Percentiles rank a stretch among this genome's conserved stretches.
Conservation (phyloP, 2,329 filamentous ascomycete genomes). For the Paecilomyces formosus region DNA sequence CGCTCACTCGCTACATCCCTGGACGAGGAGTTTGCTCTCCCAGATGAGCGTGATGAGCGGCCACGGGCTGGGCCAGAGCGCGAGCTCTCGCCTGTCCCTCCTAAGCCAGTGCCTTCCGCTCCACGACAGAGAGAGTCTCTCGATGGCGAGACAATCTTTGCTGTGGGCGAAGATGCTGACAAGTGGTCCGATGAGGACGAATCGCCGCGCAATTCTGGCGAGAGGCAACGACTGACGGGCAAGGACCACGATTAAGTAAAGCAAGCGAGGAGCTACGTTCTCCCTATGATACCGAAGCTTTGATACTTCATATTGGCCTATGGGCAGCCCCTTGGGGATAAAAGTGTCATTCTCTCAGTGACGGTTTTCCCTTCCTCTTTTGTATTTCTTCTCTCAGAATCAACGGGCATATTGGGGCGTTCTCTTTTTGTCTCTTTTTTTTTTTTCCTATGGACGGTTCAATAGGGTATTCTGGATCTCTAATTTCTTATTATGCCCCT, state of each 20-base stretch:
- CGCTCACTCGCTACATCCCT: constrained; percentile 75
- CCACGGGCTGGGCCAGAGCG: constrained; percentile 20
- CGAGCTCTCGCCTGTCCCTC: constrained; percentile 32
- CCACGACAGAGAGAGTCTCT: constrained; percentile 52
- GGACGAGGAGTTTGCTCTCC: constrained; percentile 53
- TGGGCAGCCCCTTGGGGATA: neutral
- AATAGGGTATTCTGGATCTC: neutral
- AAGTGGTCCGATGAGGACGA: constrained; percentile 71
- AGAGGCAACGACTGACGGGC: constrained; percentile 44
- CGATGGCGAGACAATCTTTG: constrained; percentile 93
- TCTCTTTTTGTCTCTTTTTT: constrained; percentile 5
- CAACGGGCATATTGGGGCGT: constrained; percentile 18
- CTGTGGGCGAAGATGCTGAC: constrained; percentile 78
- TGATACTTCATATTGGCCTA: neutral
- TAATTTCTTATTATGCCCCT: neutral
- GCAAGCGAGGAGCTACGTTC: neutral
- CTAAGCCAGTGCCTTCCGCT: constrained; percentile 47
- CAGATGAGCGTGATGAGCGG: constrained; percentile 28
- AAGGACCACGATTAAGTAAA: constrained; percentile 20
- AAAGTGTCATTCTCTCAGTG: neutral
- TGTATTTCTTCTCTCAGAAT: constrained; percentile 4
- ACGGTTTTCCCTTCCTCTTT: neutral
- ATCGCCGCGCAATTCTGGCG: constrained; percentile 41
- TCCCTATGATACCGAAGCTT: neutral
- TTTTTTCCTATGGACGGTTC: constrained; percentile 2